Evolutionary conservation across 169 alveolate species (phyloP), one percentile per base, ranked within the genome.

Genomic region (Plasmodium chabaudi): DNA sequence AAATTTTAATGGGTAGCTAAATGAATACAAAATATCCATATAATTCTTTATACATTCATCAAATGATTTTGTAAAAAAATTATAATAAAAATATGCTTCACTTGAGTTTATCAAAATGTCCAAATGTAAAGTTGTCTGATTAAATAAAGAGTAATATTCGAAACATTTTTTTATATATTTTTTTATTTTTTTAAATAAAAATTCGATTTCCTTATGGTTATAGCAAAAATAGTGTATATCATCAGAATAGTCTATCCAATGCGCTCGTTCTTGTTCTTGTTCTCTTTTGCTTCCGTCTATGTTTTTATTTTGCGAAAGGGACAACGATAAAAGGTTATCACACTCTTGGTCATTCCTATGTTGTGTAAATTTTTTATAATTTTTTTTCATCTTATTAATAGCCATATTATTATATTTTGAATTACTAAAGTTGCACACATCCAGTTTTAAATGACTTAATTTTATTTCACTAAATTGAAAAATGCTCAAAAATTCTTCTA

Each of bases 71-170:
- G 84, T 82, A 67, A 82, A 82, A 56, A 82, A 82, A 21, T 82
- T 82, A 34, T 46, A 82, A 47, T 82, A 82, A 82, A 82, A 82
- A 51, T 82, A 82, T 1, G 82, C 53, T 13, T 82, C 84, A 55
- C 77, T 82, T 34, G 84, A 67, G 53, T 82, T 82, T 70, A 82
- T 27, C 44, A 82, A 59, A 60, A 82, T 82, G 47, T 82, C 90
- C 15, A 82, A 82, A 44, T 82, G 82, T 65, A 82, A 19, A 10
- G 90, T 82, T 82, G 90, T 82, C 13, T 82, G 84, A 7, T 82
- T 56, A 47, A 67, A 61, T 67, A 82, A 71, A 49, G 90, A 67
- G 49, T 67, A 82, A 56, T 82, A 61, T 67, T 68, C 56, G 6
- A 82, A 61, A 57, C 72, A 67, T 56, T 65, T 82, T 56, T 82